Evolutionary conservation across 352 stramenopile genomes (phyloP).

Genomic region (Phytophthora tentaculata): DNA sequence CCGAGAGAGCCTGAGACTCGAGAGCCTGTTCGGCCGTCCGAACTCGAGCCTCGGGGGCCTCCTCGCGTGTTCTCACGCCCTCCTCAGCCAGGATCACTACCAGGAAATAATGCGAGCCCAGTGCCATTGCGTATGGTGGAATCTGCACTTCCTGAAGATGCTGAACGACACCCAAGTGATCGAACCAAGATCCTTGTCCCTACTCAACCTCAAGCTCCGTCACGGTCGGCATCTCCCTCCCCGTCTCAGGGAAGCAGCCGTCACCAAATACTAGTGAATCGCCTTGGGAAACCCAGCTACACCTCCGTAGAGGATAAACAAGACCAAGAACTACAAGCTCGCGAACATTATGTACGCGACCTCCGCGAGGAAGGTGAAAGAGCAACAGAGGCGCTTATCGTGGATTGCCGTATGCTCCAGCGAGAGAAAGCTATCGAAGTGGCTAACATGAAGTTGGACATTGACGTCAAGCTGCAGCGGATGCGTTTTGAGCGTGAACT

Average conservation of each 20-base stretch:
- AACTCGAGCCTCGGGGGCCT: conserved; percentile 24
- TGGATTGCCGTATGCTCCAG: conserved; percentile 73
- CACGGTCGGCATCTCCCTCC: conserved; percentile 4
- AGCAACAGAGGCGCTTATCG: conserved; percentile 66
- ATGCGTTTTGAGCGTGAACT: conserved; percentile 65
- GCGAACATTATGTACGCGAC: conserved; percentile 60
- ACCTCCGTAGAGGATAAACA: conserved; percentile 46
- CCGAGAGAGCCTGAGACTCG: conserved; percentile 25
- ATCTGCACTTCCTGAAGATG: conserved; percentile 19
- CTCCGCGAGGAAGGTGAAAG: conserved; percentile 68
- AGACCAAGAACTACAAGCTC: conserved; percentile 45
- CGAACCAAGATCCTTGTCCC: conserved; percentile 3
- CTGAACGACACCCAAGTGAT: conserved; percentile 22
- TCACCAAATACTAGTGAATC: conserved; percentile 61
- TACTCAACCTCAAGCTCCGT: background rate
- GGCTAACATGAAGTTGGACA: conserved; percentile 64
- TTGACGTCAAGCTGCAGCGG: conserved; percentile 74
- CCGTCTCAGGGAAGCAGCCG: conserved; percentile 47
- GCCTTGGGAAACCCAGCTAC: conserved; percentile 46
- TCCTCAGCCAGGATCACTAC: conserved; percentile 2
- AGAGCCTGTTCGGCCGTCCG: conserved; percentile 20
- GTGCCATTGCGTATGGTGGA: conserved; percentile 33
- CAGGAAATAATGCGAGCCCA: conserved; percentile 5
- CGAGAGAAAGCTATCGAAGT: conserved; percentile 62
- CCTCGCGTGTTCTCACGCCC: conserved; percentile 28